A percentile compares a stretch with the other conserved stretches of the same genome.
These are phyloP conservation scores for Petunia hybrid DNA, from an alignment of 305 asterid species.

Conservation along the genomic window DNA sequence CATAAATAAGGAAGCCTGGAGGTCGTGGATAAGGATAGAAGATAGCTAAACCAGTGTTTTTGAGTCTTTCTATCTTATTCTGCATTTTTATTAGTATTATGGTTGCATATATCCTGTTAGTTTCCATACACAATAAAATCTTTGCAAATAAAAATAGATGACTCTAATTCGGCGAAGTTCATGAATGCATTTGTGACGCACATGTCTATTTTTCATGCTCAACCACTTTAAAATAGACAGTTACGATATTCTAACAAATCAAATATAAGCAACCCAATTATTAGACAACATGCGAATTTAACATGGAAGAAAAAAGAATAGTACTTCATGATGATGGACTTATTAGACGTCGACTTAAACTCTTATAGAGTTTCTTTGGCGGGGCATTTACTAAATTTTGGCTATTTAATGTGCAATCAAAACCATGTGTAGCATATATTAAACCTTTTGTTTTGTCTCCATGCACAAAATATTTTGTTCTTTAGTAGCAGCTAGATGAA, in stretches of 20 bases:
- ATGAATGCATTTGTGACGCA: neutral
- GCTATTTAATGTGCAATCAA: neutral
- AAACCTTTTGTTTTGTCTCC: neutral
- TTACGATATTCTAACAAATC: neutral
- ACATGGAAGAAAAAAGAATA: neutral
- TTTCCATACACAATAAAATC: no score
- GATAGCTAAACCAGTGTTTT: no score
- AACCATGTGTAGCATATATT: neutral
- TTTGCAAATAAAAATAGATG: no score
- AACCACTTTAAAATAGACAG: neutral
- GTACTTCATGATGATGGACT: neutral
- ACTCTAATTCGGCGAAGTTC: neutral
- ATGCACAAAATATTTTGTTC: neutral
- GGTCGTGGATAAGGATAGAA: no score
- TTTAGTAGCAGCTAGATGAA: no score
- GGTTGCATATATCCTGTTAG: no score
- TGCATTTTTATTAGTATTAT: no score
- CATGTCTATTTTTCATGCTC: neutral
- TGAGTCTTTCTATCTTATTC: no score
- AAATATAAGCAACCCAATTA: neutral
- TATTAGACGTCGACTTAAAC: neutral
- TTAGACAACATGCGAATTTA: neutral
- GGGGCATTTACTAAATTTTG: neutral
- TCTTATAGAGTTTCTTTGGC: neutral
- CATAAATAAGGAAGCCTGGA: no score